Percentiles rank a stretch among this genome's conserved stretches.
phyloP scores from a whole-genome alignment of 225 moss, liverwort and hornwort genomes.

The Pseudoscleropodium purum region DNA sequence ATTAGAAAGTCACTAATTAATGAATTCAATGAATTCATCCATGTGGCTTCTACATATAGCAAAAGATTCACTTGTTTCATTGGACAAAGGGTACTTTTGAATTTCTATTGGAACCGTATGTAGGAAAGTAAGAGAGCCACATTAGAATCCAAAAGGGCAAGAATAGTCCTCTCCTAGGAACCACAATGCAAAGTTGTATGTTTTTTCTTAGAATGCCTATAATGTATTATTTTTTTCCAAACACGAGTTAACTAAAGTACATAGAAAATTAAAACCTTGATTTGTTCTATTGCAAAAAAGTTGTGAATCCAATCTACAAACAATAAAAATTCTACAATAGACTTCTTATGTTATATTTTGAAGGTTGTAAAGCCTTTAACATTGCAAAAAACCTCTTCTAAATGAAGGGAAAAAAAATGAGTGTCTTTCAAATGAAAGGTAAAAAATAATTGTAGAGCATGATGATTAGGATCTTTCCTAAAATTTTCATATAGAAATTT shows the following conservation, averaged over 20 bases:
- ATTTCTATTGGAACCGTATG: background rate
- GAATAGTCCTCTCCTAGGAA: background rate
- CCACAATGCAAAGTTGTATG: background rate
- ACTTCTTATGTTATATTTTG: background rate
- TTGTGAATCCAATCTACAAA: background rate
- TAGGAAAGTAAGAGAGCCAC: background rate
- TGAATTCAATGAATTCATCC: background rate
- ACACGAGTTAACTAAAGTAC: background rate
- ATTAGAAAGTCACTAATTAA: background rate
- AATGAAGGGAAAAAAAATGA: background rate
- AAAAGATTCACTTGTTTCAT: background rate
- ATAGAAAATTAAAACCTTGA: background rate
- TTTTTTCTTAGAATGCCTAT: rapidly evolving
- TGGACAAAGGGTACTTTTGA: background rate
- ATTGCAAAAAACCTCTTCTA: background rate
- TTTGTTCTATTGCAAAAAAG: background rate
- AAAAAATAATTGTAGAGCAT: background rate
- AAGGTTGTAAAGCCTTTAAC: background rate
- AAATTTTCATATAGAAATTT: no score
- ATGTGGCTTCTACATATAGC: background rate
- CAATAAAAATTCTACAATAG: background rate
- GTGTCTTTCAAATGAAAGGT: background rate
- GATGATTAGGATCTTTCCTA: no score
- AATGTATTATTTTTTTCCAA: no score
- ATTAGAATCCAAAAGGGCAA: background rate